Conservation (phyloP, 1,139 yeast genomes). For the Pichia sp. region DNA sequence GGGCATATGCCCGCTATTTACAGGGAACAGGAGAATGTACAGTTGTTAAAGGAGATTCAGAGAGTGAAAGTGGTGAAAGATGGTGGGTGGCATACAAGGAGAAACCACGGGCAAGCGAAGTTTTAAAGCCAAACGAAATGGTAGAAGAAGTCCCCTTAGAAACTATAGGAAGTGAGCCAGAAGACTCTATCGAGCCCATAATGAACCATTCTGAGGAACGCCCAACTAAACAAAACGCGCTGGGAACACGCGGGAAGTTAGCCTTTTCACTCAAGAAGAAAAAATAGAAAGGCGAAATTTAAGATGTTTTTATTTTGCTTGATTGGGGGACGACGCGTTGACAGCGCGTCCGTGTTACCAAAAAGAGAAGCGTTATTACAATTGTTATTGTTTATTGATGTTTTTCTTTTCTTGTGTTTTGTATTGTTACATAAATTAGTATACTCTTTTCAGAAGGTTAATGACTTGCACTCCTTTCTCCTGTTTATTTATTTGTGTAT, state of each 20-base stretch:
- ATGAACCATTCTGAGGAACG: too few relatives aligned
- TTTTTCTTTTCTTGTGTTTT: too few relatives aligned
- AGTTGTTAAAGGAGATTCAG: slow-evolving; percentile 27
- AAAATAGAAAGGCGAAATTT: too few relatives aligned
- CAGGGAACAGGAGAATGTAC: slow-evolving; percentile 22
- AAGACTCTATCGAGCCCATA: too few relatives aligned
- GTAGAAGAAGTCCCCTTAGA: too few relatives aligned
- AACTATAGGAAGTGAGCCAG: too few relatives aligned
- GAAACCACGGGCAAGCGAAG: not conserved
- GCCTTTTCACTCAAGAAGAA: not conserved
- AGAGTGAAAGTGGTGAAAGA: slow-evolving; percentile 18
- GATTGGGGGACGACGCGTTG: not conserved
- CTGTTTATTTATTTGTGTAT: too few relatives aligned
- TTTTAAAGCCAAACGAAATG: not conserved
- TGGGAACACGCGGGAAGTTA: not conserved
- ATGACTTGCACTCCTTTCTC: not conserved
- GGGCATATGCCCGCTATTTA: slow-evolving; percentile 63
- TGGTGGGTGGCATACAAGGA: not conserved
- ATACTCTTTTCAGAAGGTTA: not conserved
- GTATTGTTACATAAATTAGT: too few relatives aligned
- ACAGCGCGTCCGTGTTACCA: not conserved
- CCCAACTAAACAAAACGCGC: too few relatives aligned
- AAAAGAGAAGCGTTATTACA: not conserved
- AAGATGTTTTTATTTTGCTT: not conserved
- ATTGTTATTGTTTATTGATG: not conserved